Evolutionary conservation across 148 eudicot species (phyloP), one percentile per base, ranked within the genome.

Genomic region (Bassia scoparia): DNA sequence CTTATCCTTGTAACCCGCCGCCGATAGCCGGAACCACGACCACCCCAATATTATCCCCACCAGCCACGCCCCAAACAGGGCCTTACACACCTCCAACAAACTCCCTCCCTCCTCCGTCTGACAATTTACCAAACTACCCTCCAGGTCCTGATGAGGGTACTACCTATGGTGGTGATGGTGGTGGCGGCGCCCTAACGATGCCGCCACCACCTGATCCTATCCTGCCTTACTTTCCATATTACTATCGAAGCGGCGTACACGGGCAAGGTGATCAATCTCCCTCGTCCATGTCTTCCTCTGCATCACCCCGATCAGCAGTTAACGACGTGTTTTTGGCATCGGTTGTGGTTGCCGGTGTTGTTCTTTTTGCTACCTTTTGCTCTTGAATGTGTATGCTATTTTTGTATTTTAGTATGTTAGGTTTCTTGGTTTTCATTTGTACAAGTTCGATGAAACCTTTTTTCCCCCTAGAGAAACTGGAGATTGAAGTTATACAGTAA

Each of bases 131-230:
- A 53, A 46, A 65, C 23, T 63, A 65, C 50, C 48, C 69, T 66
- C 65, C 72, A 18, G 37, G 27, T 13, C 15, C 68, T 38, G 4
- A 3, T 3, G 41, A n/a, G n/a, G 44, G 44, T 6, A 26, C 24
- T 34, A 62, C 24, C 34, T 20, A 33, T 33, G 43, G 14, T 34
- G 27, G 30, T 63, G 60, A 15, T 21, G 21, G 15, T 71, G 74
- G 16, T 71, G 74, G 16, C 5, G 44, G 26, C 17, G 23, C 49
- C n/a, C 17, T 53, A 16, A 11, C 72, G 6, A 31, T 62, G 29
- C 78, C 78, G 0, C 78, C 78, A 17, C 72, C 78, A 43, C 78
- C 78, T 30, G 71, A 76, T 59, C 59, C 78, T 30, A 76, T 76
- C 5, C 78, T 76, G 10, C 78, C 78, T 43, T 76, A 76, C 78